phyloP scores from a whole-genome alignment of 2,329 filamentous ascomycete genomes.

The Microsporum audouinii region DNA sequence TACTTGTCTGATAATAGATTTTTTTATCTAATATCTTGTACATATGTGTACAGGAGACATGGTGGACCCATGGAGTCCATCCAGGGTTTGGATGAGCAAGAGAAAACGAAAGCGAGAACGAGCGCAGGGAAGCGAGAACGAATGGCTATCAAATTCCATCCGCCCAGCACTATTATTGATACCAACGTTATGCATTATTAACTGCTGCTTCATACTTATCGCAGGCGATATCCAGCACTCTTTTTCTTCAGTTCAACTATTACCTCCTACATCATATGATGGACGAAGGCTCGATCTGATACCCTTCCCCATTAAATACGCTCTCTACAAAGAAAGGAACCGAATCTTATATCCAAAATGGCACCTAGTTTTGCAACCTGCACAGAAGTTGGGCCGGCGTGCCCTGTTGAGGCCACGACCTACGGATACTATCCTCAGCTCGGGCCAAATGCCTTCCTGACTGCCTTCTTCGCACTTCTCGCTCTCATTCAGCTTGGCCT shows the following conservation, averaged over 20 bases:
- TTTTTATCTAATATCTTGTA: background rate
- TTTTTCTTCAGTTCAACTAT: constrained; percentile 1
- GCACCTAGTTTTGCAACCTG: constrained; percentile 7
- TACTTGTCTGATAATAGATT: background rate
- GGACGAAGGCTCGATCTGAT: background rate
- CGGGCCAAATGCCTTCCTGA: constrained; percentile 43
- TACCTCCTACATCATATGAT: background rate
- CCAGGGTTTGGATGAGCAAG: constrained; percentile 1
- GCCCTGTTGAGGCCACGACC: constrained; percentile 38
- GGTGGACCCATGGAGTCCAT: background rate
- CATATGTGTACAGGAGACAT: background rate
- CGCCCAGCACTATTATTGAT: background rate
- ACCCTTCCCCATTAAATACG: background rate
- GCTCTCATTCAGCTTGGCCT: constrained; percentile 39
- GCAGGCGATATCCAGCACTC: background rate
- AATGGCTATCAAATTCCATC: background rate
- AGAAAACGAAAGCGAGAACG: constrained; percentile 17
- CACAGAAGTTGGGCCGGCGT: constrained; percentile 17
- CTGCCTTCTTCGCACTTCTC: constrained; percentile 40
- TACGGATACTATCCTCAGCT: constrained; percentile 46
- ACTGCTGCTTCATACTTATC: background rate
- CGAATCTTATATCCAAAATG: background rate
- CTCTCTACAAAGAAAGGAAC: background rate
- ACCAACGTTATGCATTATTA: background rate
- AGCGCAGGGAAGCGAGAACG: constrained; percentile 4